phyloP scores from a whole-genome alignment of 2,329 filamentous ascomycete species.

The Didymella exigua region DNA sequence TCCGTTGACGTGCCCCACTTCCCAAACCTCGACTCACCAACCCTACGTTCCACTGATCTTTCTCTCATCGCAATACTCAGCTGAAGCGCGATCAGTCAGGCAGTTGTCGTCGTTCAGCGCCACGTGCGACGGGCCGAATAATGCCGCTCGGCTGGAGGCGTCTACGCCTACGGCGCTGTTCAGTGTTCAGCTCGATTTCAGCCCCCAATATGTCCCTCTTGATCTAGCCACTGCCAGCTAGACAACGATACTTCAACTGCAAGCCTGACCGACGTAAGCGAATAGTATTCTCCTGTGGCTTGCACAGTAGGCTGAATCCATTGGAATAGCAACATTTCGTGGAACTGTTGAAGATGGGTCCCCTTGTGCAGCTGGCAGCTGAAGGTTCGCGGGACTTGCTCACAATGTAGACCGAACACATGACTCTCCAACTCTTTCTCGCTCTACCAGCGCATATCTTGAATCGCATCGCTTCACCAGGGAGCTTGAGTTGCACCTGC shows the following conservation, averaged over 20 bases:
- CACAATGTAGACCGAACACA: neutral
- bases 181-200: neutral
- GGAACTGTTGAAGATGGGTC: constrained; percentile 6
- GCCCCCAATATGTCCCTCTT: constrained; percentile 5
- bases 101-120: neutral
- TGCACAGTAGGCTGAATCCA: neutral
- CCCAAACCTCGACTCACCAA: neutral
- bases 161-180: neutral
- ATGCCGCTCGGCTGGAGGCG: neutral
- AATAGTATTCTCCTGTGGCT: constrained; percentile 6
- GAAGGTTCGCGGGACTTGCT: neutral
- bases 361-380: neutral
- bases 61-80: neutral
- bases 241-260: constrained; percentile 1
- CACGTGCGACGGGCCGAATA: neutral
- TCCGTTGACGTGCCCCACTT: neutral
- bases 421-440: neutral
- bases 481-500: neutral
- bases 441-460: neutral
- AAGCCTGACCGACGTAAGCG: constrained; percentile 1
- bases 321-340: neutral
- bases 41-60: neutral
- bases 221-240: constrained; percentile 10
- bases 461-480: no score
- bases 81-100: neutral